These are phyloP conservation scores for Onygenales sp. DNA, from an alignment of 2,329 filamentous ascomycete species.

Conservation along the genomic window DNA sequence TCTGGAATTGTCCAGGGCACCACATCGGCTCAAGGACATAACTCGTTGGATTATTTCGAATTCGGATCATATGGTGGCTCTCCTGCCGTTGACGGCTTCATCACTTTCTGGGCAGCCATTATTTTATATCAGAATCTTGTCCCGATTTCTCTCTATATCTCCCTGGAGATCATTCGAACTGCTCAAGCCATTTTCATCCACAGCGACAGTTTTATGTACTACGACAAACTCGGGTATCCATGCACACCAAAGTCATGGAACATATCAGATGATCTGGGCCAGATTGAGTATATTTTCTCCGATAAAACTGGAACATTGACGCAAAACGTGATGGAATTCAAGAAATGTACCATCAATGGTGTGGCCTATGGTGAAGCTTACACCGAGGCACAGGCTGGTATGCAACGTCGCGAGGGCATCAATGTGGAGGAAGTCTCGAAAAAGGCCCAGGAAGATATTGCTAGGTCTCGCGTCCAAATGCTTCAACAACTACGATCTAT, in stretches of 20 bases:
- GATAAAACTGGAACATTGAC: conserved; percentile 88
- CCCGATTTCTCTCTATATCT: conserved; percentile 95
- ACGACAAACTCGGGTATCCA: conserved; percentile 84
- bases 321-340: conserved; percentile 98
- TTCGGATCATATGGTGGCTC: conserved; percentile 70
- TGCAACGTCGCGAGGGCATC: conserved; percentile 84
- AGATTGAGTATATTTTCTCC: conserved; percentile 98
- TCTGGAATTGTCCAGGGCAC: conserved; percentile 77
- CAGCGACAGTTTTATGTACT: conserved; percentile 94
- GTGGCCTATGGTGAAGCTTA: conserved; percentile 94
- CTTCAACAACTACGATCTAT: conserved; percentile 62
- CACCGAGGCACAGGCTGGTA: conserved; percentile 90
- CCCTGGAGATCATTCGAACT: conserved; percentile 88
- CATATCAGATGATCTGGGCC: conserved; percentile 93
- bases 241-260: conserved; percentile 99
- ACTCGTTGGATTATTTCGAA: conserved; percentile 74
- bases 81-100: conserved; percentile 73
- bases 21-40: conserved; percentile 65
- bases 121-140: conserved; percentile 98
- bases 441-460: conserved; percentile 67
- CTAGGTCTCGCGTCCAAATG: conserved; percentile 63
- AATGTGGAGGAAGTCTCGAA: conserved; percentile 74
- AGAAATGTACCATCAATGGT: conserved; percentile 96
- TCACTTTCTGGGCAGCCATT: conserved; percentile 91
- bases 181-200: conserved; percentile 96